Percentiles rank a stretch among this genome's conserved stretches.
Evolutionary conservation across 2,329 filamentous ascomycete genomes (phyloP).

Genomic region (Mycocentrospora acerina): DNA sequence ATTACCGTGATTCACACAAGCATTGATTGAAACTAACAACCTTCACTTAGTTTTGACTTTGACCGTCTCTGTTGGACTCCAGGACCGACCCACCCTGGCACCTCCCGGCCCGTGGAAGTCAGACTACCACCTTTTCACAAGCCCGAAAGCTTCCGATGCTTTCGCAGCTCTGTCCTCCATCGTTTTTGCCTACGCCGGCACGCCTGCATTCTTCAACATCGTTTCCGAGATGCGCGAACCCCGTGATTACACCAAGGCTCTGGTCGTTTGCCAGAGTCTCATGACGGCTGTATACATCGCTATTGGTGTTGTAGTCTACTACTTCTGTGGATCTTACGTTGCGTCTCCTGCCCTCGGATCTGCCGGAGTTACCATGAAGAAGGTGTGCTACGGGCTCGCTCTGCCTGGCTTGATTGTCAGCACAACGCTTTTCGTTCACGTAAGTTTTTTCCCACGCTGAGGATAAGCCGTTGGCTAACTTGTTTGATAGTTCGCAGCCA

Average conservation of each 20-base stretch:
- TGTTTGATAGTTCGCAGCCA: slow-evolving; percentile 19
- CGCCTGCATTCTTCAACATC: slow-evolving; percentile 68
- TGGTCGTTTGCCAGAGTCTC: slow-evolving; percentile 57
- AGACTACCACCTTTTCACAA: slow-evolving; percentile 20
- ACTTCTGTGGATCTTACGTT: slow-evolving; percentile 63
- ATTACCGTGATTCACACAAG: neutral
- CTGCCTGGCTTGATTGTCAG: slow-evolving; percentile 49
- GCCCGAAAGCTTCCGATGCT: slow-evolving; percentile 17
- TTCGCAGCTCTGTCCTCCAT: slow-evolving; percentile 23
- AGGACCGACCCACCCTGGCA: slow-evolving; percentile 26
- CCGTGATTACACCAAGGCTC: slow-evolving; percentile 59
- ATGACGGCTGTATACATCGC: slow-evolving; percentile 65
- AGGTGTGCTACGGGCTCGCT: slow-evolving; percentile 68
- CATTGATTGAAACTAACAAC: too few relatives aligned
- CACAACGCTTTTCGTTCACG: slow-evolving; percentile 23
- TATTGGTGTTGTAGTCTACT: slow-evolving; percentile 68
- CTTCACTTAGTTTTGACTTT: slow-evolving; percentile 28
- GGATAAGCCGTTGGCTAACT: neutral
- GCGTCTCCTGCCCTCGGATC: slow-evolving; percentile 67
- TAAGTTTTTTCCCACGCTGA: slow-evolving; percentile 2
- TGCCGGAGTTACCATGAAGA: slow-evolving; percentile 57
- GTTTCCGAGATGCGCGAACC: slow-evolving; percentile 66
- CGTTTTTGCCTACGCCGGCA: slow-evolving; percentile 48
- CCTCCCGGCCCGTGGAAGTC: slow-evolving; percentile 24
- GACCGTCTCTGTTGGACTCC: slow-evolving; percentile 27